These are phyloP conservation scores for Colletotrichum musae DNA, from an alignment of 2,329 filamentous ascomycete species.

Conservation along the genomic window DNA sequence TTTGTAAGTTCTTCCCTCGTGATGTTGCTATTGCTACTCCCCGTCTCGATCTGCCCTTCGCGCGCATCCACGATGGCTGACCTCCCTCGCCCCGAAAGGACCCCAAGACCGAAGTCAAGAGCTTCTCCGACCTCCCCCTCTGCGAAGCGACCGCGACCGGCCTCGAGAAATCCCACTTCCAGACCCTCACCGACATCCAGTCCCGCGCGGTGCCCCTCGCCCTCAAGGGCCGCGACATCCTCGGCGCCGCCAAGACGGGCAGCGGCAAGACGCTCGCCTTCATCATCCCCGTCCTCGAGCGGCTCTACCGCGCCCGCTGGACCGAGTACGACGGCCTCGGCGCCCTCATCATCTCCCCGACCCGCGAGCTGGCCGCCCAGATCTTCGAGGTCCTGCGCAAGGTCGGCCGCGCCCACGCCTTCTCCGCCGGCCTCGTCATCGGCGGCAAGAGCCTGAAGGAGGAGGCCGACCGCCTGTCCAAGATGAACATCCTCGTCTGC, in stretches of 20 bases:
- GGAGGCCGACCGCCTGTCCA: slow-evolving; percentile 84
- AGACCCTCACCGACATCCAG: slow-evolving; percentile 92
- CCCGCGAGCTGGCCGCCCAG: slow-evolving; percentile 94
- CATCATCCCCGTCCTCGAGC: slow-evolving; percentile 91
- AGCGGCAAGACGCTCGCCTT: slow-evolving; percentile 97
- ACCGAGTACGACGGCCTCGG: slow-evolving; percentile 92
- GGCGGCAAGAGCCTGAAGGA: slow-evolving; percentile 93
- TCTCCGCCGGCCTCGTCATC: slow-evolving; percentile 94
- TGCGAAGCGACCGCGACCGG: slow-evolving; percentile 85
- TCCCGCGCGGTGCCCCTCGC: slow-evolving; percentile 89
- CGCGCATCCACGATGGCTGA: neutral
- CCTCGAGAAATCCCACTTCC: slow-evolving; percentile 89
- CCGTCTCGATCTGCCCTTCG: too few relatives aligned
- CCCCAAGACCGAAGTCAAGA: slow-evolving; percentile 71
- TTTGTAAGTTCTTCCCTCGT: slow-evolving; percentile 52
- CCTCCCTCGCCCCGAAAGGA: slow-evolving; percentile 62
- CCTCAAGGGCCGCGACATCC: slow-evolving; percentile 87
- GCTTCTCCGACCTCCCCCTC: slow-evolving; percentile 88
- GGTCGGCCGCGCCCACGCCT: slow-evolving; percentile 88
- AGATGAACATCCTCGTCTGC: slow-evolving; percentile 98
- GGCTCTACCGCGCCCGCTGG: slow-evolving; percentile 90
- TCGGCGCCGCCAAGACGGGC: slow-evolving; percentile 95
- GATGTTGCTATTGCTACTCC: too few relatives aligned
- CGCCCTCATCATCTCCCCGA: slow-evolving; percentile 93
- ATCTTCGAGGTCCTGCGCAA: slow-evolving; percentile 96